Evolutionary conservation across 768 basidiomycete genomes (phyloP), one percentile per base, ranked within the genome.

Genomic region (Suillus plorans): DNA sequence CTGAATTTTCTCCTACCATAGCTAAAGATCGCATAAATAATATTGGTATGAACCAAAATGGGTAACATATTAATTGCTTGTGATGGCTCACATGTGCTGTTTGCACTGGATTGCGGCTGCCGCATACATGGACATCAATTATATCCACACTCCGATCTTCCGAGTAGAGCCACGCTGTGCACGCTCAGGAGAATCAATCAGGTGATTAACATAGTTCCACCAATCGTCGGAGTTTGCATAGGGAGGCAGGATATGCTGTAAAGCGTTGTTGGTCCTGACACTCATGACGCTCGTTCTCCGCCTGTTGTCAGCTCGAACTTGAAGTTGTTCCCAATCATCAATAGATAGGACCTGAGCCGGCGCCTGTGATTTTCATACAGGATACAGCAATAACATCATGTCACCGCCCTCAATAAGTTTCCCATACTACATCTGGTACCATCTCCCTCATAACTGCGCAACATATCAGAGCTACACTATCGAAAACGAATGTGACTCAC

Each of bases 401-500:
- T 34, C 20, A 31, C 31, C 36, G 31, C 58, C 50, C 14, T 81
- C 78, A 94, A 74, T 88, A 94, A 7, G 88, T 89, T 76, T 92
- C 89, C 92, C 92, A 94, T 67, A 89, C 80, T 14, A 84, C 68
- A 65, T 90, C 85, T 0, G 89, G 86, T 67, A 95, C 70, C n/a
- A 92, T 84, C 39, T 87, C 77, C 63, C 91, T 85, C 92, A 96
- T 95, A 41, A 93, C 89, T 90, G 64, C 66, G 64, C 59, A 25
- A 66, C 25, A 28, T 8, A 58, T 58, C 37, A 58, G 42, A 31
- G 7, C 5, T 61, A 44, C 22, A 61, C n/a, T 25, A 37, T 60
- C 22, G 25, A 58, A 25, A 41, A 47, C 60, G 55, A 44, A 62
- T 55, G 36, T 68, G 59, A 81, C 89, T 67, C 72, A 91, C 91